A percentile compares a stretch with the other conserved stretches of the same genome.
These are phyloP conservation scores for Quercus robur DNA, from an alignment of 306 rosid genomes.

Conservation along the genomic window DNA sequence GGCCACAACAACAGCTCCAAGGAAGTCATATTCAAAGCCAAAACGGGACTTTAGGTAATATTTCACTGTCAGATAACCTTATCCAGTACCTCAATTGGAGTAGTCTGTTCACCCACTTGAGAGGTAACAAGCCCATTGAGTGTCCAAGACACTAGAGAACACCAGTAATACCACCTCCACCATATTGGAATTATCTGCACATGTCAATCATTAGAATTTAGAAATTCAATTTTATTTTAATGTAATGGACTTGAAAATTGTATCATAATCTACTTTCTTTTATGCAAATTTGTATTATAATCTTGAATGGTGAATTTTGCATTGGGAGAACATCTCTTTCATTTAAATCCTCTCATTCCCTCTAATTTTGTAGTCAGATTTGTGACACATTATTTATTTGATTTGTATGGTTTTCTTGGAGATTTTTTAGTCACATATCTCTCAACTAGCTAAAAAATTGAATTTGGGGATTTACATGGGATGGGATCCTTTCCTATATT, in stretches of 20 bases:
- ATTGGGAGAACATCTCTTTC: neutral
- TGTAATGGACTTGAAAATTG: neutral
- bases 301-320: neutral
- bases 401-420: too few species aligned
- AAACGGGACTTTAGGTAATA: conserved; percentile 23
- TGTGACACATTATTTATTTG: too few species aligned
- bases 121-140: conserved; percentile 46
- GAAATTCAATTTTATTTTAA: neutral
- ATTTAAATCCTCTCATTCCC: too few species aligned
- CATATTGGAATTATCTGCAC: conserved; percentile 57
- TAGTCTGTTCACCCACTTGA: conserved; percentile 43
- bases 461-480: too few species aligned
- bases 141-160: conserved; percentile 49
- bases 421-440: too few species aligned
- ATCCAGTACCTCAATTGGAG: conserved; percentile 29
- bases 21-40: conserved; percentile 42
- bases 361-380: too few species aligned
- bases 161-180: conserved; percentile 68
- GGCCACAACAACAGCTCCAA: conserved; percentile 35
- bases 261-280: too few species aligned
- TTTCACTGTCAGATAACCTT: conserved; percentile 19
- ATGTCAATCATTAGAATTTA: neutral
- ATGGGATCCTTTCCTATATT: too few species aligned
- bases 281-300: neutral
- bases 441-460: too few species aligned